These are phyloP conservation scores for Leavenworthia alabamica DNA, from an alignment of 345 rosid genomes.

Conservation along the genomic window DNA sequence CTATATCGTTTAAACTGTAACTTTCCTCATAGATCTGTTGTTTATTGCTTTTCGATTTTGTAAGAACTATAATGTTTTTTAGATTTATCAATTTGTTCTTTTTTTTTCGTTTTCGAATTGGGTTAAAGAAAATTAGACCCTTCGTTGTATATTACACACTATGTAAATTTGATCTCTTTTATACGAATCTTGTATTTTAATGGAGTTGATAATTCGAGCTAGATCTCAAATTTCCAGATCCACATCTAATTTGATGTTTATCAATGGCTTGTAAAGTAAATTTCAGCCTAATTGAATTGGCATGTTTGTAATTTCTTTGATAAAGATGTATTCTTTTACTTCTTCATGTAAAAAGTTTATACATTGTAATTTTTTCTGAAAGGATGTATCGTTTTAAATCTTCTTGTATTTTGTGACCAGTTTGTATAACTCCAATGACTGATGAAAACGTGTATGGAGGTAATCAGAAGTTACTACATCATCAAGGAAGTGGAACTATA, in stretches of 20 bases:
- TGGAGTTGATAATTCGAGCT: constrained; percentile 2
- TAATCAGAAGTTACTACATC: constrained; percentile 51
- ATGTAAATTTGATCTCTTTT: constrained; percentile 4
- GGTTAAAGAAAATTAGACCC: background rate
- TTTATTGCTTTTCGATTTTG: constrained; percentile 17
- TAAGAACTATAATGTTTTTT: constrained; percentile 22
- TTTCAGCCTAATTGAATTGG: constrained; percentile 16
- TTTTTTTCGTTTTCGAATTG: background rate
- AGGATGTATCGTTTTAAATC: constrained; percentile 5
- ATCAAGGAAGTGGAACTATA: constrained; percentile 72
- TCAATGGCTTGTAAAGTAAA: constrained; percentile 7
- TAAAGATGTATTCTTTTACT: background rate
- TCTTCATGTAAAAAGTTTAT: background rate
- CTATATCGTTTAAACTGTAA: constrained; percentile 17
- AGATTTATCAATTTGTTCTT: background rate
- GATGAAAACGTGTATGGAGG: constrained; percentile 58
- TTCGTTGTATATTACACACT: constrained; percentile 18
- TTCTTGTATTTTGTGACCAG: constrained; percentile 30
- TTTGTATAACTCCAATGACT: constrained; percentile 43
- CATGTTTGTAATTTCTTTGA: constrained; percentile 7
- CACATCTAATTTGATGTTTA: background rate
- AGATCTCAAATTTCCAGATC: constrained; percentile 29
- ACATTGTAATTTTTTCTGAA: background rate
- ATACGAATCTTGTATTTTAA: constrained; percentile 9
- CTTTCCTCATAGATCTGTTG: constrained; percentile 26